Evolutionary conservation across 2,329 filamentous ascomycete genomes (phyloP).

Genomic region (Helminthosporium solani): DNA sequence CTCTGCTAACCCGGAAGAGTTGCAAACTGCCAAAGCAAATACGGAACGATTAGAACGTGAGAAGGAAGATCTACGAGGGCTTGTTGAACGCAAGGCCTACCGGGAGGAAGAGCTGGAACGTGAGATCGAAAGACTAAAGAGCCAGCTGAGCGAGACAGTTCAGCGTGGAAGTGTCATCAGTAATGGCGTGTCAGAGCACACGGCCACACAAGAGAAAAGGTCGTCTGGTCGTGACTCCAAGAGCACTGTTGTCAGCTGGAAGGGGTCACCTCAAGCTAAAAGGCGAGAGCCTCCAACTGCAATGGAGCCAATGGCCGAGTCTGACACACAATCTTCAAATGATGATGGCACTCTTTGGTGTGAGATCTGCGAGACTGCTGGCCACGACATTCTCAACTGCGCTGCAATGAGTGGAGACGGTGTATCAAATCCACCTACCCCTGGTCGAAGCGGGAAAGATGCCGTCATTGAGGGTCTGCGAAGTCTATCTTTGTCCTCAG

Average conservation of each 20-base stretch:
- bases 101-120: constrained; percentile 85
- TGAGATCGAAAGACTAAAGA: constrained; percentile 65
- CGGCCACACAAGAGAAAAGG: constrained; percentile 50
- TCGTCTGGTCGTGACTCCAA: constrained; percentile 66
- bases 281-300: constrained; percentile 43
- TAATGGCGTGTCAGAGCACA: constrained; percentile 53
- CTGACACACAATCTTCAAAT: constrained; percentile 59
- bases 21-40: constrained; percentile 59
- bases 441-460: constrained; percentile 28
- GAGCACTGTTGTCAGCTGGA: constrained; percentile 62
- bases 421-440: constrained; percentile 21
- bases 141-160: constrained; percentile 36
- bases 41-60: constrained; percentile 76
- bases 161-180: constrained; percentile 57
- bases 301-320: constrained; percentile 70
- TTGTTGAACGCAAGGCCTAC: constrained; percentile 69
- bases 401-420: constrained; percentile 75
- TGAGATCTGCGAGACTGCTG: constrained; percentile 89
- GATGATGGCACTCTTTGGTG: constrained; percentile 79
- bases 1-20: constrained; percentile 44
- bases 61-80: constrained; percentile 71
- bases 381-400: constrained; percentile 93
- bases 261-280: constrained; percentile 37
- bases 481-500: constrained; percentile 37
- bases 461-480: constrained; percentile 35